Base-by-base conservation (phyloP, 495 filamentous ascomycete genomes). In the Beverwykella pulmonaria region DNA sequence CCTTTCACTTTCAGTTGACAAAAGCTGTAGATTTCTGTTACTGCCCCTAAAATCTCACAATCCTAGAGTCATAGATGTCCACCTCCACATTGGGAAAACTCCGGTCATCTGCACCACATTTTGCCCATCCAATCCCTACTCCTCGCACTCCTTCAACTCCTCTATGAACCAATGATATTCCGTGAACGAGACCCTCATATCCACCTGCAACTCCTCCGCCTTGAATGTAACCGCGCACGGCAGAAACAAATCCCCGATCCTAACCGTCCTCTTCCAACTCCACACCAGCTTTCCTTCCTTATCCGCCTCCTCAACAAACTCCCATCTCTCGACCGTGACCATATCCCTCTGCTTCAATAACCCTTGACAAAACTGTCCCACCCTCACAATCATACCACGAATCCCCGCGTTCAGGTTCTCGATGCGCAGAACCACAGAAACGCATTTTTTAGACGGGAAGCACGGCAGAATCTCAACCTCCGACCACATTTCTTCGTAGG, bases 401-500 rank as follows among this genome's bases (percentile, higher is more conserved):
- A 57, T 25, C 36, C 17, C 47, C 15, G 9, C 2, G 8, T 15
- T 22, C 30, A n/a, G 6, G 41, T 48, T 19, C 27, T 67, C 59
- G 26, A 58, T 12, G 0, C 56, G 22, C 23, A 72, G 41, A 4
- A 69, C 61, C 8, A 72, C 47, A 19, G 61, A 52, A 12, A 27
- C 26, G 12, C 32, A 44, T 44, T 63, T 67, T 5, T 7, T 36
- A 22, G 65, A 25, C 23, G 61, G 14, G 14, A 4, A 46, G 17
- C 32, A 49, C 4, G 66, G 9, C n/a, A 20, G 1, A 19, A 69
- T 53, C 30, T 26, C 53, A 0, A 69, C 36, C 52, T 72, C 66
- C 2, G 29, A 9, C 70, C 70, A 72, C 57, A 72, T 61, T 30
- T 72, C 70, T 32, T 72, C 70, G 53, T 72, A 63, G 12, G 29